phyloP scores from a whole-genome alignment of 1,284 basidiomycete genomes.

The Naganishia albida region DNA sequence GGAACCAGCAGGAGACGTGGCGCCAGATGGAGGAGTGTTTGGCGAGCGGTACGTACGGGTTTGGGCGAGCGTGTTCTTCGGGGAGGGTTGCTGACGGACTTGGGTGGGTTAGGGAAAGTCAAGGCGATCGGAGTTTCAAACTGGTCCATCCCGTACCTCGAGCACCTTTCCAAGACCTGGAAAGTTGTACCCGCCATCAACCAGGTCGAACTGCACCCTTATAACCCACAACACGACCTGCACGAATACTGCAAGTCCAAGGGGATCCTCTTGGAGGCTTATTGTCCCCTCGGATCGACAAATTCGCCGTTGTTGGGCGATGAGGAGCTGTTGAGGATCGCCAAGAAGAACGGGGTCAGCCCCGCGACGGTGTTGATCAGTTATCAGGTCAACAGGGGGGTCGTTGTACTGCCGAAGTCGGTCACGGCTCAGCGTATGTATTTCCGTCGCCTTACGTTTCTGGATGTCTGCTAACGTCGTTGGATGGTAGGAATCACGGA shows the following conservation, averaged over 20 bases:
- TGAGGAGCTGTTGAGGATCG: constrained; percentile 65
- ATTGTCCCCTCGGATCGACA: constrained; percentile 79
- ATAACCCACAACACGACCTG: constrained; percentile 71
- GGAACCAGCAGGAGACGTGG: constrained; percentile 74
- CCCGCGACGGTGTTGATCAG: constrained; percentile 58
- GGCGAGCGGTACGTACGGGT: constrained; percentile 48
- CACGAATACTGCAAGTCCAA: constrained; percentile 67
- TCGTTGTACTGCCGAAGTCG: constrained; percentile 72
- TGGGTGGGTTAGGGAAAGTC: constrained; percentile 61
- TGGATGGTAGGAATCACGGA: constrained; percentile 58
- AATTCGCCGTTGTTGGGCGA: constrained; percentile 69
- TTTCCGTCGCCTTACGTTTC: neutral
- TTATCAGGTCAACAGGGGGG: constrained; percentile 56
- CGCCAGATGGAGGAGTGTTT: constrained; percentile 72
- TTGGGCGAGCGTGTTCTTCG: neutral
- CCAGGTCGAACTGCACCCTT: constrained; percentile 71
- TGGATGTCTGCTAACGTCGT: neutral
- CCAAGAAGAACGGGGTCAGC: constrained; percentile 62
- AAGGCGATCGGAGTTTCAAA: constrained; percentile 69
- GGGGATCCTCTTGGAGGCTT: constrained; percentile 73
- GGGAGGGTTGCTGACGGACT: neutral
- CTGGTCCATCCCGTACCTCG: constrained; percentile 50
- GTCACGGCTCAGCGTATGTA: constrained; percentile 65
- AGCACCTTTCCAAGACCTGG: constrained; percentile 58
- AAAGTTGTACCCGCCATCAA: constrained; percentile 68